These are phyloP conservation scores for Prototheca wickerhamii DNA, from an alignment of 163 green algal species.

Conservation along the genomic window DNA sequence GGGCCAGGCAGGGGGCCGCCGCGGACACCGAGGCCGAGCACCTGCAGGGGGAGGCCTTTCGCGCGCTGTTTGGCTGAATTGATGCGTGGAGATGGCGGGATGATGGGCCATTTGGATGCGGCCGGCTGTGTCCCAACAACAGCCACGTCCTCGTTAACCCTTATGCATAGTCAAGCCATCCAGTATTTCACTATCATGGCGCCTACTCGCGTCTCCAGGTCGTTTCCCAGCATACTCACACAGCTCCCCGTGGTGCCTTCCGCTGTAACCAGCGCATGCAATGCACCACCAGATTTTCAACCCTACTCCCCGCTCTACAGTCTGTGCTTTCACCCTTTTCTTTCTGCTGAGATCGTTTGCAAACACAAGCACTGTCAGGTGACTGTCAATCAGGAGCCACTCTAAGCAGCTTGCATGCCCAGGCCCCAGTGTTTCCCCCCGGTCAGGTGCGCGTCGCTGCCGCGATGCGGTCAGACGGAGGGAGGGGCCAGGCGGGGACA, in stretches of 20 bases:
- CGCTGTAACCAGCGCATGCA: not conserved
- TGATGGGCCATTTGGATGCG: not conserved
- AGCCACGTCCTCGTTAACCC: not conserved
- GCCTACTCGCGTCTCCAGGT: not conserved
- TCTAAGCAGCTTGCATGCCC: too few relatives aligned
- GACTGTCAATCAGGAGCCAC: too few relatives aligned
- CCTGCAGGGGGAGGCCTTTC: slow-evolving; percentile 18
- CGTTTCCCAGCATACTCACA: not conserved
- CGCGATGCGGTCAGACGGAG: too few relatives aligned
- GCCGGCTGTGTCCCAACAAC: not conserved
- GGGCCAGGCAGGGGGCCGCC: slow-evolving; percentile 4
- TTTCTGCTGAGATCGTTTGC: not conserved
- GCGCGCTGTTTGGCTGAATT: slow-evolving; percentile 18
- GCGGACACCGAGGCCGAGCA: not conserved
- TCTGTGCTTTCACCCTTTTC: not conserved
- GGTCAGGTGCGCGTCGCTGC: too few relatives aligned
- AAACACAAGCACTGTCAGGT: too few relatives aligned
- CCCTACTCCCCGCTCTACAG: not conserved
- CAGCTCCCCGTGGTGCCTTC: not conserved
- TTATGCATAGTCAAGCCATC: not conserved
- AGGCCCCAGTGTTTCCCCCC: too few relatives aligned
- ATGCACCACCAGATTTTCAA: not conserved
- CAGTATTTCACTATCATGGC: not conserved
- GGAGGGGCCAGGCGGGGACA: too few relatives aligned
- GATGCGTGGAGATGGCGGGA: not conserved